Conservation (phyloP, 345 rosid species). For the Populus alba region DNA sequence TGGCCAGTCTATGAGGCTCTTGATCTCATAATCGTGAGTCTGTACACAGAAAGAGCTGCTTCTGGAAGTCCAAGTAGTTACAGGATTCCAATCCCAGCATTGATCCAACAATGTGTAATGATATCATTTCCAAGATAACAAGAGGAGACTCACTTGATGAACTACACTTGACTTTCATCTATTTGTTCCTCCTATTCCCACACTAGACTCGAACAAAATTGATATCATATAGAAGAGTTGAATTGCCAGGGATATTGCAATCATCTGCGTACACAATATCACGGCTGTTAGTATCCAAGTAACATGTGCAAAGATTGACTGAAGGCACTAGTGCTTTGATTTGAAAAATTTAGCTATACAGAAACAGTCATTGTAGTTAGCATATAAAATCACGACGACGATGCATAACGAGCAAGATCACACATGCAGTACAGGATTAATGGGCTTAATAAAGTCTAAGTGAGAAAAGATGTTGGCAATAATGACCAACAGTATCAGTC, state of each 20-base stretch:
- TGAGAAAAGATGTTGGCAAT: neutral
- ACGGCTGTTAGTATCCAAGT: neutral
- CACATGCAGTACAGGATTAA: too few species aligned
- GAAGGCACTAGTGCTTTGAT: too few species aligned
- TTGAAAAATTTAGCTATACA: neutral
- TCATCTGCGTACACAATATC: slow-evolving; percentile 54
- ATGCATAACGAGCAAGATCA: neutral
- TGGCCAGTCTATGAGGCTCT: neutral
- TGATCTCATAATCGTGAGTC: neutral
- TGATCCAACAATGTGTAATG: neutral
- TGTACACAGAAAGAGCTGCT: neutral
- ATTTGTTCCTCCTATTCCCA: slow-evolving; percentile 48
- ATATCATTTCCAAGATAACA: neutral
- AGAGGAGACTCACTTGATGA: slow-evolving; percentile 17
- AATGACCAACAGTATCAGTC: neutral
- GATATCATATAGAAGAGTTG: slow-evolving; percentile 84
- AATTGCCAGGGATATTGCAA: slow-evolving; percentile 92
- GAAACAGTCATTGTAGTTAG: neutral
- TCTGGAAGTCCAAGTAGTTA: neutral
- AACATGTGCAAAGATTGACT: neutral
- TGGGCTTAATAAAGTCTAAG: neutral
- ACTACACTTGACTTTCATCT: neutral
- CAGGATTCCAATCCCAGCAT: neutral
- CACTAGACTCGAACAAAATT: slow-evolving; percentile 70
- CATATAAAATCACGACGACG: neutral